Conservation (phyloP, 176 grass and related monocot species). For the Areca catechu region DNA sequence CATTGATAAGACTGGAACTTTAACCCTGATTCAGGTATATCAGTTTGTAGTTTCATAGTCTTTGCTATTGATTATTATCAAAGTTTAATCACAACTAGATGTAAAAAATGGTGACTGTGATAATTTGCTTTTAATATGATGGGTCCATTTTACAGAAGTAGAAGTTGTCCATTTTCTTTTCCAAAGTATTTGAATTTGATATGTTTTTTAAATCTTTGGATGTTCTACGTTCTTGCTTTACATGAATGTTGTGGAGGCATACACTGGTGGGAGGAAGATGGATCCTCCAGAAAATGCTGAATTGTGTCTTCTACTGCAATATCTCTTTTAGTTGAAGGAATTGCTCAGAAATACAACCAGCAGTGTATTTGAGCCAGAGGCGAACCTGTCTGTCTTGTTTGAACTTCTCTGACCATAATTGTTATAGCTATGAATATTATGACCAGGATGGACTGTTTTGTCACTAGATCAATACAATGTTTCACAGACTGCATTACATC, state of each 20-base stretch:
- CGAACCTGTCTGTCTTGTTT: too few relatives aligned
- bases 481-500: too few relatives aligned
- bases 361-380: constrained; percentile 70
- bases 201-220: background rate
- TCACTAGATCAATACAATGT: too few relatives aligned
- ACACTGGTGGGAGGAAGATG: constrained; percentile 72
- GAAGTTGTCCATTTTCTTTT: too few relatives aligned
- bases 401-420: too few relatives aligned
- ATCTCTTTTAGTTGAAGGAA: constrained; percentile 62
- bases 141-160: too few relatives aligned
- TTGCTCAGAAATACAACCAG: constrained; percentile 86
- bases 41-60: background rate
- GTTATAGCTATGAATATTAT: too few relatives aligned
- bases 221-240: constrained; percentile 20
- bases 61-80: constrained; percentile 2
- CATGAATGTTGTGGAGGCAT: constrained; percentile 70
- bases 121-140: too few relatives aligned
- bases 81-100: too few relatives aligned
- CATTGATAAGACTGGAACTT: constrained; percentile 89
- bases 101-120: too few relatives aligned
- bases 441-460: too few relatives aligned
- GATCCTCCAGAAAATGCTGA: constrained; percentile 42
- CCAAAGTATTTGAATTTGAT: too few relatives aligned
- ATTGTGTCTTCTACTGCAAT: constrained; percentile 27
- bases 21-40: constrained; percentile 81